Conservation (phyloP, 768 basidiomycete species). For the Boletus tylopilopsis region DNA sequence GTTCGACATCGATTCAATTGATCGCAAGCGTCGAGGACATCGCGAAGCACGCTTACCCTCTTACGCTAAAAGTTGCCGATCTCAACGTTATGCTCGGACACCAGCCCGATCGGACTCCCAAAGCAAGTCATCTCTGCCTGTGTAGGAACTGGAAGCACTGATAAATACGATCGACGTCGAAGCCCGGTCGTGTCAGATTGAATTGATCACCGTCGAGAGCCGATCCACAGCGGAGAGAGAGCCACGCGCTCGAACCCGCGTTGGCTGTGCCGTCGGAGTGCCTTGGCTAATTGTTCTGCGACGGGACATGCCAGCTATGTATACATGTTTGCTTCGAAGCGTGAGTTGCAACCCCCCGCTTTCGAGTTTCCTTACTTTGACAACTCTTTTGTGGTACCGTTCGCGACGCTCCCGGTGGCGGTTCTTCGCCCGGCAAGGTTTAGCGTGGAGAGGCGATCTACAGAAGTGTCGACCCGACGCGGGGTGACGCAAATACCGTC, state of each 20-base stretch:
- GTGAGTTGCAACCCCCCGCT: constrained; percentile 1
- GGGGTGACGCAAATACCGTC: neutral
- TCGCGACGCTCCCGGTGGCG: neutral
- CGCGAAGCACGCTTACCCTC: neutral
- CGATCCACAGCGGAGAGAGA: constrained; percentile 9
- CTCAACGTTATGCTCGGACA: constrained; percentile 11
- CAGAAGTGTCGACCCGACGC: neutral
- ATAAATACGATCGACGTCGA: constrained; percentile 26
- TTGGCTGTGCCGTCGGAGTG: constrained; percentile 20
- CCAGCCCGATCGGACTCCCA: constrained; percentile 16
- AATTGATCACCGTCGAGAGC: constrained; percentile 14
- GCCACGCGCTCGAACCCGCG: constrained; percentile 19
- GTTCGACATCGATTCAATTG: constrained; percentile 14
- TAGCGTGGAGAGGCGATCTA: neutral
- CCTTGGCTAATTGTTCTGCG: constrained; percentile 16
- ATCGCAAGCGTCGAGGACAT: constrained; percentile 3
- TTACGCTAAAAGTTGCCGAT: constrained; percentile 9
- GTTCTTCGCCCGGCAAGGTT: neutral
- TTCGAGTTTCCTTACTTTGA: constrained; percentile 12
- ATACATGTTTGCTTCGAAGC: constrained; percentile 13
- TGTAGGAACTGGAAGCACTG: constrained; percentile 14
- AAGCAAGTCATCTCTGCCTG: constrained; percentile 15
- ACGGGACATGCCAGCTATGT: constrained; percentile 2
- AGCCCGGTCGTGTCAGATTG: constrained; percentile 9
- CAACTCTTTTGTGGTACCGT: neutral